Conservation (phyloP, 1,139 yeast genomes). For the Zygotorulaspora mrakii region DNA sequence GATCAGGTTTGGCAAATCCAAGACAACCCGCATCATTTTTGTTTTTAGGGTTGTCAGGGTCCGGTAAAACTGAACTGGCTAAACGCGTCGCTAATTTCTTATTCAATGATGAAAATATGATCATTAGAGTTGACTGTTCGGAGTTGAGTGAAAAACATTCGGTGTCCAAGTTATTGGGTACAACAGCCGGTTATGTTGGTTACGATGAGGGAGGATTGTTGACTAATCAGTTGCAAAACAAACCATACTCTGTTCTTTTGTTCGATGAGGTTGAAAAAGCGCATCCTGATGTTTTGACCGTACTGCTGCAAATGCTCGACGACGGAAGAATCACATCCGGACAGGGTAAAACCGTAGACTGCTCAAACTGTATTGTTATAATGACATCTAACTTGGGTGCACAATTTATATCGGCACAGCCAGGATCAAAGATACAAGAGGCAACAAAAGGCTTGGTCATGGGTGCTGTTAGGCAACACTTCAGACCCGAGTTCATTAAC, state of each 20-base stretch:
- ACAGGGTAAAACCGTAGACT: conserved; percentile 88
- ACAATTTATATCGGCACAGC: conserved; percentile 70
- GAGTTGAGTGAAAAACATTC: conserved; percentile 95
- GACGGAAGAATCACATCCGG: conserved; percentile 96
- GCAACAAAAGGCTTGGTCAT: conserved; percentile 73
- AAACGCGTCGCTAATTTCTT: conserved; percentile 93
- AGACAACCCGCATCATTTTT: conserved; percentile 93
- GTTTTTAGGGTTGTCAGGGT: conserved; percentile 93
- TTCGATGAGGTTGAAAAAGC: conserved; percentile 98
- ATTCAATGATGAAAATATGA: conserved; percentile 92
- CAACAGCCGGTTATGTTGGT: conserved; percentile 98
- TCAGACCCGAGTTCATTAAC: conserved; percentile 96
- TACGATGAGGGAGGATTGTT: conserved; percentile 96
- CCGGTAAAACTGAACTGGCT: conserved; percentile 97
- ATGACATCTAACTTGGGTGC: conserved; percentile 99
- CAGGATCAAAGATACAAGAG: conserved; percentile 59
- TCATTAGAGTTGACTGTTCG: conserved; percentile 96
- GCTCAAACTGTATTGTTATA: conserved; percentile 85
- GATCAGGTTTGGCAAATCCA: conserved; percentile 96
- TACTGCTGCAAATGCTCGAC: conserved; percentile 83
- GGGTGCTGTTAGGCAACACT: conserved; percentile 82
- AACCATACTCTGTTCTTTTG: conserved; percentile 90
- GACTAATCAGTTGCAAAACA: conserved; percentile 85
- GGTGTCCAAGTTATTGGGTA: conserved; percentile 89
- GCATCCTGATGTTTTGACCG: conserved; percentile 86